A percentile compares a stretch with the other conserved stretches of the same genome.
phyloP scores from a whole-genome alignment of 257 asterid genomes.

The Knoxia roxburghii region DNA sequence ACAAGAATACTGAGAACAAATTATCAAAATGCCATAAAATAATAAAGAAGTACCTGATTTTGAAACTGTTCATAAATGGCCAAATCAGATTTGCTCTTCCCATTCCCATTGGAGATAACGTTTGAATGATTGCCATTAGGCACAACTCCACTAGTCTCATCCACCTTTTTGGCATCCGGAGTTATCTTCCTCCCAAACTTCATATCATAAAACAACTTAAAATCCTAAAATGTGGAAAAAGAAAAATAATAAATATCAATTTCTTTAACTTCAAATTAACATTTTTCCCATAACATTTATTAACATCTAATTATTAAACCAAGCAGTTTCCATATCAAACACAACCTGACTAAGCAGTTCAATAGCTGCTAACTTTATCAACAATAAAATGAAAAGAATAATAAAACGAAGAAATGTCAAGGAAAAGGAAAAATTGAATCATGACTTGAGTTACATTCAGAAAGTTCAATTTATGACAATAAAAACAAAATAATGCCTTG shows the following conservation, averaged over 20 bases:
- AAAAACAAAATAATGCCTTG: background rate
- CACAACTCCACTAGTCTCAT: conserved; percentile 32
- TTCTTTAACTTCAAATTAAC: background rate
- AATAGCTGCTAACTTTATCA: no score
- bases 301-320: background rate
- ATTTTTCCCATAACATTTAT: background rate
- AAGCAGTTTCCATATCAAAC: background rate
- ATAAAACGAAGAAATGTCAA: background rate
- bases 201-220: conserved; percentile 77
- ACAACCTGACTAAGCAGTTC: background rate
- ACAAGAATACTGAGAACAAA: background rate
- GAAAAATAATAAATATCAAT: conserved; percentile 29
- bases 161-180: conserved; percentile 33
- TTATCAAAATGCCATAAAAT: background rate
- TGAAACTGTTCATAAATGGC: conserved; percentile 75
- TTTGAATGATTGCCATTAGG: conserved; percentile 28
- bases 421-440: background rate
- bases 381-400: background rate
- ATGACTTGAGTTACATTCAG: background rate
- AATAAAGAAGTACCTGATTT: conserved; percentile 47
- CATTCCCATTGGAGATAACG: conserved; percentile 37
- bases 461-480: background rate
- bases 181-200: conserved; percentile 95
- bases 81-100: conserved; percentile 58
- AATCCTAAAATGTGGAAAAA: conserved; percentile 54